Evolutionary conservation across 1,139 yeast genomes (phyloP).

Genomic region (Yamadazyma membranifaciens): DNA sequence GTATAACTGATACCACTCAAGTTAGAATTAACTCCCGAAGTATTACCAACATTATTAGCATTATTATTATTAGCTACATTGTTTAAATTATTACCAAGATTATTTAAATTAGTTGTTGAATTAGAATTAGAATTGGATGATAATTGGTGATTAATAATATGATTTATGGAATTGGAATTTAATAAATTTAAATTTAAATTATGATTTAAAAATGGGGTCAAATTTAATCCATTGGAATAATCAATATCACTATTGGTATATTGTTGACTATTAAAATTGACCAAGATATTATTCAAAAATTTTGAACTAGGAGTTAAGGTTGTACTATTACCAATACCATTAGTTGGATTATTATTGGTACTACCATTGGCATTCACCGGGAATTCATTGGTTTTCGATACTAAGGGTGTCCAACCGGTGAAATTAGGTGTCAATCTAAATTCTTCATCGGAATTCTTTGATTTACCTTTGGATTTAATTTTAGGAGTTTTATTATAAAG

Average conservation of each 20-base stretch:
- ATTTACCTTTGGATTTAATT: slow-evolving; percentile 10
- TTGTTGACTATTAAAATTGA: slow-evolving; percentile 11
- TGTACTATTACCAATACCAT: slow-evolving; percentile 3
- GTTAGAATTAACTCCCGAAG: not conserved
- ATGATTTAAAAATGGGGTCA: slow-evolving; percentile 46
- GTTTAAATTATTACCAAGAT: not conserved
- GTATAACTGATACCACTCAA: slow-evolving; percentile 26
- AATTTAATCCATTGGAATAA: slow-evolving; percentile 39
- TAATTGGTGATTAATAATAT: slow-evolving; percentile 7
- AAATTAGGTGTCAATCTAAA: slow-evolving; percentile 22
- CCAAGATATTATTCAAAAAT: slow-evolving; percentile 20
- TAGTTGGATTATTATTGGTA: not conserved
- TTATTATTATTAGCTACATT: not conserved
- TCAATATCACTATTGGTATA: slow-evolving; percentile 22
- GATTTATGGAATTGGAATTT: slow-evolving; percentile 14
- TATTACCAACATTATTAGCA: not conserved
- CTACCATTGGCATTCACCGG: slow-evolving; percentile 15
- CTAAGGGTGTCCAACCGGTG: slow-evolving; percentile 47
- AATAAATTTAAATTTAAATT: slow-evolving; percentile 25
- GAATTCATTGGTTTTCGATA: slow-evolving; percentile 34
- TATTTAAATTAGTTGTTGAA: not conserved
- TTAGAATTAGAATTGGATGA: not conserved
- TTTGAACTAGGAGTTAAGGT: slow-evolving; percentile 36
- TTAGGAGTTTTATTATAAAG: slow-evolving; percentile 19
- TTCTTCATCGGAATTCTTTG: not conserved